A percentile compares a stretch with the other conserved stretches of the same genome.
Conservation (phyloP, 176 grass and related monocot genomes). For the Dendrocalamus sinicus region DNA sequence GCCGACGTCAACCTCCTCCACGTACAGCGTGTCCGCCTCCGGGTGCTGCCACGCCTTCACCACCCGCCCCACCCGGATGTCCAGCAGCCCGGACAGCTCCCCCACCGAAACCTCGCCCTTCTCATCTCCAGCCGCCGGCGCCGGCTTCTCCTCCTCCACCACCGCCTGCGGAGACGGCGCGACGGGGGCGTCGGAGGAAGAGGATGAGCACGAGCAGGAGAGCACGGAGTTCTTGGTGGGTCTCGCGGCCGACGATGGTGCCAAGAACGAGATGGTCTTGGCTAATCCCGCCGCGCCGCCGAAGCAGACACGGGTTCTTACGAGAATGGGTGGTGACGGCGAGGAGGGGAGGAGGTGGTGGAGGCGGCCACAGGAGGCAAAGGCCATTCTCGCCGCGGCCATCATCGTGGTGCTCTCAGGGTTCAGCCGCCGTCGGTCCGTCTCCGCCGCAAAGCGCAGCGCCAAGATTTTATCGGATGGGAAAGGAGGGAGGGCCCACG, state of each 20-base stretch:
- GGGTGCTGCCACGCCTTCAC: constrained; percentile 87
- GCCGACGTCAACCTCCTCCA: constrained; percentile 92
- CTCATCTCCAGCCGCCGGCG: constrained; percentile 16
- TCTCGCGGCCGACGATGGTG: constrained; percentile 19
- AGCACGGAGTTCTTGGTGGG: constrained; percentile 31
- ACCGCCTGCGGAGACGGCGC: not conserved
- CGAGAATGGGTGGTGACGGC: constrained; percentile 1
- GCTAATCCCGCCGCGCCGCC: not conserved
- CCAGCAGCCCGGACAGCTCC: constrained; percentile 64
- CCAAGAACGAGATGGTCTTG: constrained; percentile 37
- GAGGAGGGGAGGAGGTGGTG: constrained; percentile 27
- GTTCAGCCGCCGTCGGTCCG: constrained; percentile 5
- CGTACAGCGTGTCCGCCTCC: constrained; percentile 84
- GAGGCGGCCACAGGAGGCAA: constrained; percentile 14
- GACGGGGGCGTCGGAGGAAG: not conserved
- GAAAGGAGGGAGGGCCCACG: not conserved
- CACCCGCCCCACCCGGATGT: constrained; percentile 81
- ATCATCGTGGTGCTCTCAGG: constrained; percentile 13
- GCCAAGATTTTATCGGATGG: constrained; percentile 32
- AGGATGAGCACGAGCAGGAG: constrained; percentile 38
- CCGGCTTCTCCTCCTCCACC: constrained; percentile 26
- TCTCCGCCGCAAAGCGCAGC: not conserved
- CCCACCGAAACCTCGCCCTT: constrained; percentile 50
- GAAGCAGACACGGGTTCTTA: constrained; percentile 14
- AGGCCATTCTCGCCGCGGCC: constrained; percentile 44